Conservation (phyloP, 1,284 basidiomycete genomes). For the Puccinia novopanici region DNA sequence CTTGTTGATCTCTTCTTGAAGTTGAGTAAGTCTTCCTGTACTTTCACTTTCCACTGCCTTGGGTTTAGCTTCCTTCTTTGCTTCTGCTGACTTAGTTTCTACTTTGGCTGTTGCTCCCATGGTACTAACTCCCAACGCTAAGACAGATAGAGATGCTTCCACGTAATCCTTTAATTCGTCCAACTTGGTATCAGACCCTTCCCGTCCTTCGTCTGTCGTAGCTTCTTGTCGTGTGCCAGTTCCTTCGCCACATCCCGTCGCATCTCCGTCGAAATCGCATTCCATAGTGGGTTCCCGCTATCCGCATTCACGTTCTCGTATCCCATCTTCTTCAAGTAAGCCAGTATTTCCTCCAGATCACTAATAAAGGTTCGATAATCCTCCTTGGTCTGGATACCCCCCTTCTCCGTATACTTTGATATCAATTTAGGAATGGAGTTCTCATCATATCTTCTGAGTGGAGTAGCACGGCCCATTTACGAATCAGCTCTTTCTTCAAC, state of each 20-base stretch:
- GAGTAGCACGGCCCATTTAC: too few relatives aligned
- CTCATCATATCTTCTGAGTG: too few relatives aligned
- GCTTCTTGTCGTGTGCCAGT: neutral
- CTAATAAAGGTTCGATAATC: neutral
- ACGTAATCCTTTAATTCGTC: neutral
- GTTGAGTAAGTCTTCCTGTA: neutral
- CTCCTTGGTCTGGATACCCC: too few relatives aligned
- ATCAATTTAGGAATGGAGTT: too few relatives aligned
- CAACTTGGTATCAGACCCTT: neutral
- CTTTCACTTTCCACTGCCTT: neutral
- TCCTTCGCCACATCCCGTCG: neutral
- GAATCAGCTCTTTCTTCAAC: neutral
- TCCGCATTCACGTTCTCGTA: neutral
- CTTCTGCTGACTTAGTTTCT: neutral
- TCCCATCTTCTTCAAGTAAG: neutral
- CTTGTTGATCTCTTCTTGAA: conserved; percentile 1
- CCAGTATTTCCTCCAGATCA: neutral
- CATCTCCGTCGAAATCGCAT: neutral
- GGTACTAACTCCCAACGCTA: neutral
- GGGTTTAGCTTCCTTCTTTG: neutral
- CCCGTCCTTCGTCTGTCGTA: neutral
- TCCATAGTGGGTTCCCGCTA: neutral
- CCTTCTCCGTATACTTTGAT: too few relatives aligned
- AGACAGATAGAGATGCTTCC: neutral
- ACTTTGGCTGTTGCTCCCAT: too few relatives aligned